A percentile compares a stretch with the other conserved stretches of the same genome.
These are phyloP conservation scores for Asterophora lycoperdoides DNA, from an alignment of 768 basidiomycete genomes.

Conservation along the genomic window DNA sequence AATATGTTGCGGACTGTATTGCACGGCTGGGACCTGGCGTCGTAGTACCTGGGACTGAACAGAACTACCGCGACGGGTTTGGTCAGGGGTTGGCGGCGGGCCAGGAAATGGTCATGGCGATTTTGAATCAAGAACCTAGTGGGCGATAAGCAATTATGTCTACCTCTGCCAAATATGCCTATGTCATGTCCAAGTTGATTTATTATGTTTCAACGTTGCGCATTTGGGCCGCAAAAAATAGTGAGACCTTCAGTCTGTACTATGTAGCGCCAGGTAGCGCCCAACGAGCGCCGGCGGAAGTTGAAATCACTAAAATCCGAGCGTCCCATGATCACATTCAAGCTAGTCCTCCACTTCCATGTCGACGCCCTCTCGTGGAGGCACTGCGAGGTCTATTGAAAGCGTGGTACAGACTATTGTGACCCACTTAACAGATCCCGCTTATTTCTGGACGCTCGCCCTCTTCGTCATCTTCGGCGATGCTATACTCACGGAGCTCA, in stretches of 20 bases:
- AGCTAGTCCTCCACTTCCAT: conserved; percentile 1
- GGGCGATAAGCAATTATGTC: no score
- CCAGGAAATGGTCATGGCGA: conserved; percentile 5
- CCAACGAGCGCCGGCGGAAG: no score
- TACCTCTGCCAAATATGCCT: no score
- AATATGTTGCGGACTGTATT: conserved; percentile 52
- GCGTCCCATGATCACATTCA: no score
- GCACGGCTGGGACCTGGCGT: conserved; percentile 32
- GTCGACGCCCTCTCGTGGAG: conserved; percentile 10
- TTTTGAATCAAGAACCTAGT: background rate
- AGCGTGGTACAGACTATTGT: conserved; percentile 21
- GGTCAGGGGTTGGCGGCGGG: conserved; percentile 36
- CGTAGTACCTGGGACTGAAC: conserved; percentile 35
- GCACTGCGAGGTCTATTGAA: conserved; percentile 2
- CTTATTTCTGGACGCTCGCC: conserved; percentile 67
- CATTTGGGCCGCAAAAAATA: no score
- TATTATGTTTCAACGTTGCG: no score
- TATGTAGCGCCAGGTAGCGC: no score
- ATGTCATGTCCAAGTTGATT: no score
- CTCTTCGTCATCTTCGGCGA: conserved; percentile 67
- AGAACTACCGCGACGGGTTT: conserved; percentile 44
- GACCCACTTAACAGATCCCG: conserved; percentile 46
- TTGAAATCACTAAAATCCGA: no score
- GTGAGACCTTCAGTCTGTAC: no score
- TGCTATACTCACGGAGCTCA: conserved; percentile 70